Evolutionary conservation across 1,139 yeast species (phyloP), one percentile per base, ranked within the genome.

Genomic region (Candida smagusa): DNA sequence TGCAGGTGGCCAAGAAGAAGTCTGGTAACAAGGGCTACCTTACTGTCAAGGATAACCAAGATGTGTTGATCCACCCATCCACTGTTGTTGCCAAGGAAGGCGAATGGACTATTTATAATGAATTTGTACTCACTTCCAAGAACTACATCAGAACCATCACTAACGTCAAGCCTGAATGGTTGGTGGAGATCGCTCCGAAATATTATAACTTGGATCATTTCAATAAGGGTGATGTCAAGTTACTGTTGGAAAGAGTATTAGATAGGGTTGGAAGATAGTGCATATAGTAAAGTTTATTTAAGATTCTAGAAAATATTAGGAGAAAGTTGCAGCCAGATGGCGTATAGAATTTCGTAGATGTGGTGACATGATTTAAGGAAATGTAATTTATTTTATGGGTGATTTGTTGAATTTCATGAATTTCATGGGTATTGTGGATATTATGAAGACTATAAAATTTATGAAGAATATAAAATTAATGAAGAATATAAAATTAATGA

Each of bases 111-210:
- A 74, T 92, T 38, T 92, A 92, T 70, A 87, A 92, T 61, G 98
- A 92, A 64, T 87, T 92, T 65, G 98, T 92, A 28, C 72, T 92
- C 47, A 92, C 98, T 2, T 79, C 94, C 21, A 87, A 90, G 61
- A 92, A 92, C 59, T 92, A 92, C 59, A 88, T 92, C 46, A 75
- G 98, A 52, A 92, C 97, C 0, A 97, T 90, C 9, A 92, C 97
- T n/a, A 74, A 81, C 6, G 82, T 92, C 38, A 83, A 82, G 56
- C 95, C 97, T 1, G 96, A 89, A 53, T 86, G 98, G 95, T 71
- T 50, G 50, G 69, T 89, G 37, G 94, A 89, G 54, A 66, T 82
- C 43, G 96, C 96, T 1, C 96, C 96, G 4, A 82, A 79, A 39
- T 89, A 89, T 59, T 89, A 82, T 60, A 81, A 86, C 48, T 61